Evolutionary conservation across 441 rosid genomes (phyloP), one percentile per base, ranked within the genome.

Genomic region (Arabidopsis hybrid): DNA sequence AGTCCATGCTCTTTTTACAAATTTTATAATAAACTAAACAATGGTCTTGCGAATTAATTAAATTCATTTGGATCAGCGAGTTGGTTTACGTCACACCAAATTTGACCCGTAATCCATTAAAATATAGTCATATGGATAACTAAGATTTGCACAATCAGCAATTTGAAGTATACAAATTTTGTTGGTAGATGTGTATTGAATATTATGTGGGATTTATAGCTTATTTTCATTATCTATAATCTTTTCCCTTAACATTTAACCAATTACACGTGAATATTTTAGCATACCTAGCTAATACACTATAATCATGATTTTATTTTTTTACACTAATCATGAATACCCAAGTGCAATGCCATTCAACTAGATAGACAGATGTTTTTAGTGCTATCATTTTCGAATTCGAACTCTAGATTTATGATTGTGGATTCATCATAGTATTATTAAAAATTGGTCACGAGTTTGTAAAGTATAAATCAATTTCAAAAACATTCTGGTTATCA

Each of bases 41-140:
- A 50, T 38, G 60, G 0, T 55, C 3, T 67, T 43, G 10, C 26
- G 9, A 45, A 13, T 38, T 63, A 57, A 31, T 63, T 57, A n/a
- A 4, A 59, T 65, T n/a, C 26, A 46, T 66, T 60, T 52, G 73
- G 76, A 72, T 71, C 80, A 53, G 59, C 66, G 71, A 16, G 73
- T 43, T 77, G 73, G 77, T 36, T 47, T 71, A 66, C 68, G 72
- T 71, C 69, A 77, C 31, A 71, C 63, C 72, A 77, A 77, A 38
- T 77, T 71, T 77, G 80, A 77, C 77, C 69, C 77, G 60, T 72
- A 71, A 60, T 59, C 72, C 39, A 32, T 43, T 61, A 13, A 8
- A 35, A 51, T 40, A 65, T 21, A 45, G 60, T 57, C 47, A 21
- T 21, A 2, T 51, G 80, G 80, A 77, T 71, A 71, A 66, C 32